Base-by-base conservation (phyloP, 176 grass and related monocot species). In the Aegilops umbellulata region DNA sequence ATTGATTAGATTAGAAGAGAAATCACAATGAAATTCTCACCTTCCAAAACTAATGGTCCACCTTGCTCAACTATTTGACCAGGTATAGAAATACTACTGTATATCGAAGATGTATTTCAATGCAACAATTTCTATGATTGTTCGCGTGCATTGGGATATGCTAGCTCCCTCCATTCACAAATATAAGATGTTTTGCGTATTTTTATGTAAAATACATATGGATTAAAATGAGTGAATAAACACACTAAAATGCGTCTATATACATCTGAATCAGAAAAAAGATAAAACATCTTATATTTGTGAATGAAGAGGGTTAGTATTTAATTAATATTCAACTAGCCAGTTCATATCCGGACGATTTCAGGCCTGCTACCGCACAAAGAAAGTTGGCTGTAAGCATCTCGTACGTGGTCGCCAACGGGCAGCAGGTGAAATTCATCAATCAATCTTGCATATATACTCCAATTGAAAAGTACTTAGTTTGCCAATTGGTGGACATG, bases 61-160 rank as follows among this genome's bases (percentile, higher is more conserved):
- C 65, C 29, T 49, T 17, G 15, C 7, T 19, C 10, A 75, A 15
- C 44, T 57, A 66, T 25, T 83, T 83, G 84, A 90, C 80, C 32
- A 57, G 38, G 58, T 71, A 53, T 53, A 35, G 4, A 29, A 74
- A 34, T 42, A 39, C 8, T 32, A 31, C 34, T 35, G 34, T 55
- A 64, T 6, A 7, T 53, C 7, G 26, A 7, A 36, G 22, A 31
- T 39, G 23, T 26, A 25, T 44, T 63, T 79, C 4, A 3, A 3
- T 6, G 15, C 10, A 51, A 35, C 19, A 61, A 17, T 51, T 51
- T 51, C 16, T 51, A 51, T 17, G 42, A 1, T 46, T 46, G 42
- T 46, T 46, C 14, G 42, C 42, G 1, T 46, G 42, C 12, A 46
- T 4, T 46, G 14, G 11, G 42, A 46, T 15, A 41, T 38, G 35